Base-by-base conservation (phyloP, 169 alveolate genomes). In the Cryptosporidium sp. region DNA sequence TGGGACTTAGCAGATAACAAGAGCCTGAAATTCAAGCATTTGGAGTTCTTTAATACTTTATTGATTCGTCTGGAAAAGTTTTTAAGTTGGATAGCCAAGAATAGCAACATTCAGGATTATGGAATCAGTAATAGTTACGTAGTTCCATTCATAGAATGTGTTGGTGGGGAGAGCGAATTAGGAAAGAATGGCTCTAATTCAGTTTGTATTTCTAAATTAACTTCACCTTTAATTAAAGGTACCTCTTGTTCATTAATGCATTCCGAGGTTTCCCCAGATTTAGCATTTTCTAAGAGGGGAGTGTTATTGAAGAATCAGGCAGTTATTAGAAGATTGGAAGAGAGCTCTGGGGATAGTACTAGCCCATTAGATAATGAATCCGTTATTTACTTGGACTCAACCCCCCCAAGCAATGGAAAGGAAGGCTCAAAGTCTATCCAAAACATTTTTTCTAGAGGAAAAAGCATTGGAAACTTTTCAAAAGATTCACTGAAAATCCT, bases 1-100 rank as follows among this genome's bases (percentile, higher is more conserved):
- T 95, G 97, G 96, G 95, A 93, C 85, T 92, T 93, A 59, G 93
- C 96, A 10, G 96, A 93, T 59, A 93, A 93, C 80, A 84, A 91
- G 41, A 67, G 70, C 52, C 91, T 93, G 55, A 93, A 91, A 71
- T 93, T 91, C 91, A 92, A 93, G 69, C 92, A 85, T 71, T 71
- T 91, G 12, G 89, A 80, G 37, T 62, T 80, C 33, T 80, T 80
- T 26, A 61, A 65, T 39, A 65, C 89, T n/a, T 0, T 43, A 5
- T 48, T 80, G 73, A 67, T 80, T 41, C 58, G 89, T 14, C 52
- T 80, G 7, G 89, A 80, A n/a, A 80, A 67, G 45, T 9, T 41
- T 43, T 41, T 80, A 37, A 80, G 23, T 10, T 80, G 89, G 89
- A 80, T 18, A 12, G 35, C 26, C 8, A 65, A 21, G 33, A 48